Evolutionary conservation across 441 rosid genomes (phyloP).

Genomic region (Populus hybrid): DNA sequence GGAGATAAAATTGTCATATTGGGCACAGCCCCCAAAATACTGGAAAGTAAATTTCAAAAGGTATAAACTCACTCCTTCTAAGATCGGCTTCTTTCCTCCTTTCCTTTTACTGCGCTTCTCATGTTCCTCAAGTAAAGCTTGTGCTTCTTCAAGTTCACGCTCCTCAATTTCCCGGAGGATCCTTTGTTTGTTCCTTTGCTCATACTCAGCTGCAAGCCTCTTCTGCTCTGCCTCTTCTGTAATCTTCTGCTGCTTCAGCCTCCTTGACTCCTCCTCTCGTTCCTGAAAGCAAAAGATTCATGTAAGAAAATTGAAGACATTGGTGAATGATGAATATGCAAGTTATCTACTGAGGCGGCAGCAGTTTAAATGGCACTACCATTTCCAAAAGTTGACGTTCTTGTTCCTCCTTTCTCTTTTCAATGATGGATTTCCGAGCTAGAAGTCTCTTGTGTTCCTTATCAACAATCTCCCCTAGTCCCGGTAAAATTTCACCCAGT

Average conservation of each 20-base stretch:
- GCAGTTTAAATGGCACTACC: slow-evolving; percentile 39
- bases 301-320: not conserved
- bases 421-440: slow-evolving; percentile 92
- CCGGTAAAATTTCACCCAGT: slow-evolving; percentile 65
- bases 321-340: not conserved
- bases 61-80: slow-evolving; percentile 68
- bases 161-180: slow-evolving; percentile 85
- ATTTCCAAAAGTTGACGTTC: slow-evolving; percentile 92
- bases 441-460: slow-evolving; percentile 94
- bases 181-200: slow-evolving; percentile 75
- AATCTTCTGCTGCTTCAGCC: slow-evolving; percentile 75
- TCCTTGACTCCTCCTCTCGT: slow-evolving; percentile 83
- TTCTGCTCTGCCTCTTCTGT: slow-evolving; percentile 95
- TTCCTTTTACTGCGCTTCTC: slow-evolving; percentile 72
- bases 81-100: slow-evolving; percentile 67
- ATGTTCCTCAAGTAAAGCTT: slow-evolving; percentile 76
- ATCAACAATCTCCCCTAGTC: slow-evolving; percentile 74
- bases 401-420: slow-evolving; percentile 95
- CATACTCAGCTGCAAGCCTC: slow-evolving; percentile 77
- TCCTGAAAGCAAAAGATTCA: slow-evolving; percentile 45
- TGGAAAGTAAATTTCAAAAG: not conserved
- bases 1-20: slow-evolving; percentile 11
- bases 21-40: not conserved
- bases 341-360: not conserved
- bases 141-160: slow-evolving; percentile 86